phyloP scores from a whole-genome alignment of 805 yeast genomes.

The Barnettozyma botsteinii region DNA sequence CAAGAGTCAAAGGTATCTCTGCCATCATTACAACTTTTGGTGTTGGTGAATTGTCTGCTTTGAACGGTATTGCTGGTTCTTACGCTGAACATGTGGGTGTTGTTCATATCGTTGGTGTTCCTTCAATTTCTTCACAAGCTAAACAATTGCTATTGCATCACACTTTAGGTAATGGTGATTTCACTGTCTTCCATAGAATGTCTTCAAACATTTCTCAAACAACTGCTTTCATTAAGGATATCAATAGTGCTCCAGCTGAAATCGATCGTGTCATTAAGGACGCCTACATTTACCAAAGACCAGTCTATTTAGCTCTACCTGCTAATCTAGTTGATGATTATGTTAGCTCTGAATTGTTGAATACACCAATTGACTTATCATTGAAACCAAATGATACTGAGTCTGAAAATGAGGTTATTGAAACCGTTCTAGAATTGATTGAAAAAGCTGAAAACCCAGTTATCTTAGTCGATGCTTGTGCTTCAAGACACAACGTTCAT shows the following conservation, averaged over 20 bases:
- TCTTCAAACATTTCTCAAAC: slow-evolving; percentile 66
- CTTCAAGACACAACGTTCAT: slow-evolving; percentile 66
- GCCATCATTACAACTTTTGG: slow-evolving; percentile 82
- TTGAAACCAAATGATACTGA: slow-evolving; percentile 53
- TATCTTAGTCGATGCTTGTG: slow-evolving; percentile 83
- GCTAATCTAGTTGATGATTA: slow-evolving; percentile 68
- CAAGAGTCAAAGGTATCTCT: slow-evolving; percentile 71
- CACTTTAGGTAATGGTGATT: slow-evolving; percentile 80
- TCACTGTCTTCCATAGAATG: slow-evolving; percentile 75
- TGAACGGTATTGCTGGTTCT: slow-evolving; percentile 84
- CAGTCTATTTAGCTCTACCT: slow-evolving; percentile 79
- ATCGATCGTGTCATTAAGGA: slow-evolving; percentile 71
- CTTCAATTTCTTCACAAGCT: slow-evolving; percentile 68
- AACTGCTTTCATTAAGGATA: slow-evolving; percentile 57
- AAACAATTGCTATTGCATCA: slow-evolving; percentile 72
- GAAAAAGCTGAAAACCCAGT: slow-evolving; percentile 60
- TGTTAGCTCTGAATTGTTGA: slow-evolving; percentile 52
- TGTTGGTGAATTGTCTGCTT: slow-evolving; percentile 82
- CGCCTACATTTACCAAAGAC: slow-evolving; percentile 68
- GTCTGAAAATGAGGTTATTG: slow-evolving; percentile 59
- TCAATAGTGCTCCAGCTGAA: slow-evolving; percentile 58
- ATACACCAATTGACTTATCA: slow-evolving; percentile 58
- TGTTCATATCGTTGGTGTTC: slow-evolving; percentile 82
- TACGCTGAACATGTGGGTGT: slow-evolving; percentile 87
- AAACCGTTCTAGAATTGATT: slow-evolving; percentile 46